These are phyloP conservation scores for Syzygium grande DNA, from an alignment of 345 rosid genomes.

Conservation along the genomic window DNA sequence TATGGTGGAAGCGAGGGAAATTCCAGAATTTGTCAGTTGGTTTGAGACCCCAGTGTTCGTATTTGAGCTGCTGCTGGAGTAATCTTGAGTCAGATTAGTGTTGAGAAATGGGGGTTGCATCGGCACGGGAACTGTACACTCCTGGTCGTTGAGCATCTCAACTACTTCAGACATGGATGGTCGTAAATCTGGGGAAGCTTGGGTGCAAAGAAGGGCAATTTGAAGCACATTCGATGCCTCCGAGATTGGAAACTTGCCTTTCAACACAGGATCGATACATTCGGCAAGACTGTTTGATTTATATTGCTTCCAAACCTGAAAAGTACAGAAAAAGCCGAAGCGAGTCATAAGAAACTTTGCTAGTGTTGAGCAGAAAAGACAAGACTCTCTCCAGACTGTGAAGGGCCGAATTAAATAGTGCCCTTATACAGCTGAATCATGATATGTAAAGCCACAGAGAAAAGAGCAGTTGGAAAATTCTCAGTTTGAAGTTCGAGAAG, in stretches of 20 bases:
- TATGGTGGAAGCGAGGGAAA: neutral
- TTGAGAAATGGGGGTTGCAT: constrained; percentile 12
- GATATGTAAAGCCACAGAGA: neutral
- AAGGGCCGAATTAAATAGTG: neutral
- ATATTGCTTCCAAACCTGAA: constrained; percentile 7
- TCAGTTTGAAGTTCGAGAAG: neutral
- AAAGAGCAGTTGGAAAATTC: neutral
- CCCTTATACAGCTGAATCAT: neutral
- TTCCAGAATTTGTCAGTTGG: neutral
- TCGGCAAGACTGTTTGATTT: neutral
- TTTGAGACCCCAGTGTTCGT: neutral
- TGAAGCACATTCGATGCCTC: constrained; percentile 5
- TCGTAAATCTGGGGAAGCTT: constrained; percentile 10
- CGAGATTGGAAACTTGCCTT: neutral
- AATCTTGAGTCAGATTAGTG: neutral
- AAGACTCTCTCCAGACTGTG: neutral
- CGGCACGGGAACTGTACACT: neutral
- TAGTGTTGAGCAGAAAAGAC: neutral
- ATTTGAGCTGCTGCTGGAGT: neutral
- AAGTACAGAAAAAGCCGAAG: neutral
- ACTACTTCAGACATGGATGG: constrained; percentile 9
- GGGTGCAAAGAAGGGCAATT: constrained; percentile 11
- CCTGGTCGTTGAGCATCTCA: neutral
- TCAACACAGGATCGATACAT: constrained; percentile 1
- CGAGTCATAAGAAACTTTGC: neutral